phyloP scores from a whole-genome alignment of 2,329 filamentous ascomycete genomes.

The Ophiobolus disseminans region DNA sequence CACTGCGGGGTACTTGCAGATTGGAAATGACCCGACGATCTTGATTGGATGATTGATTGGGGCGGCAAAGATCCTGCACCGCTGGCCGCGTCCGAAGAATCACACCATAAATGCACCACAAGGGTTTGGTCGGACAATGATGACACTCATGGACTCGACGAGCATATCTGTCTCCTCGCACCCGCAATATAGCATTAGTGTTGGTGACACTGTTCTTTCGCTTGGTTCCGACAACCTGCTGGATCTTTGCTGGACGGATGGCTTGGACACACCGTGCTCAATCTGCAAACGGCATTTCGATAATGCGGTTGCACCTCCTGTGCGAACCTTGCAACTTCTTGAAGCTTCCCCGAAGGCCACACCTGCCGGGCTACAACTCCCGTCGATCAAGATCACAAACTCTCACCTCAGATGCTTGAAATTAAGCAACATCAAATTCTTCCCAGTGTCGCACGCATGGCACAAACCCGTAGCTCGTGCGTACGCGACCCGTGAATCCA shows the following conservation, averaged over 20 bases:
- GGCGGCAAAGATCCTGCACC: not conserved
- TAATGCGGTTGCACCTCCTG: slow-evolving; percentile 6
- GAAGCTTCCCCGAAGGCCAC: not conserved
- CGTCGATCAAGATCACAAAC: slow-evolving; percentile 5
- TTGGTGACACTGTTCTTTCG: not conserved
- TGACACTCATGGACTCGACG: not conserved
- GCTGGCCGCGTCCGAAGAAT: too few species aligned
- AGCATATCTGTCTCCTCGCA: not conserved
- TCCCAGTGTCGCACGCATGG: slow-evolving; percentile 16
- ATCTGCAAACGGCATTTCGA: slow-evolving; percentile 9
- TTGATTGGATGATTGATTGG: not conserved
- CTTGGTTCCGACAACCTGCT: slow-evolving; percentile 2
- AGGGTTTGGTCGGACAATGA: too few species aligned
- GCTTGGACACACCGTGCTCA: slow-evolving; percentile 12
- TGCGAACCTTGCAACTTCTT: slow-evolving; percentile 4
- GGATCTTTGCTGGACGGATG: slow-evolving; percentile 10
- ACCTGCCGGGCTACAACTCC: slow-evolving; percentile 2
- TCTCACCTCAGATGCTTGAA: slow-evolving; percentile 12
- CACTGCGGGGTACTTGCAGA: not conserved
- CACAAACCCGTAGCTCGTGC: slow-evolving; percentile 9
- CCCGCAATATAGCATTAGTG: not conserved
- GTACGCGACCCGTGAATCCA: slow-evolving; percentile 8
- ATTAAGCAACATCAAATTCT: slow-evolving; percentile 2
- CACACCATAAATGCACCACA: too few species aligned
- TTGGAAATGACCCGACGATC: not conserved